Conservation (phyloP, 2,329 filamentous ascomycete genomes). For the Cytospora paraplurivora region DNA sequence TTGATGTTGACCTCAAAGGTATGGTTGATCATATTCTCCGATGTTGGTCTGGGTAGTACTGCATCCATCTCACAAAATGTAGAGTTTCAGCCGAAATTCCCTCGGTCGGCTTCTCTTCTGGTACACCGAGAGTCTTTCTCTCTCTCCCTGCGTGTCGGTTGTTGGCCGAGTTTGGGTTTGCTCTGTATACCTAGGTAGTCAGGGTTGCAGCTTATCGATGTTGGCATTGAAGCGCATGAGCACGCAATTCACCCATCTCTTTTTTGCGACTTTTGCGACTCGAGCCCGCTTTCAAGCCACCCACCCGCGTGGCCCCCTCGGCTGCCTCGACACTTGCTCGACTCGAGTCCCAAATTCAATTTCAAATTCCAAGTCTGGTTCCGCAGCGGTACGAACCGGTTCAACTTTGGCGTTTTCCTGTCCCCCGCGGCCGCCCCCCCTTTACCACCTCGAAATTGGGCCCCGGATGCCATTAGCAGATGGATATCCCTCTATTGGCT, state of each 20-base stretch:
- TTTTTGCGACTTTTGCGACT: constrained; percentile 12
- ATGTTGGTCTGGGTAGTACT: too few species aligned
- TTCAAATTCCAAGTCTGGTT: too few species aligned
- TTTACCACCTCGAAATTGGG: too few species aligned
- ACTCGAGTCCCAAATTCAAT: too few species aligned
- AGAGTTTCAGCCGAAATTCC: not conserved
- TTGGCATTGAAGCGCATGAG: constrained; percentile 23
- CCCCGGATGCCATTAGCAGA: constrained; percentile 10
- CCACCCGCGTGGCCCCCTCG: too few species aligned
- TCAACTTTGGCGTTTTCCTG: too few species aligned
- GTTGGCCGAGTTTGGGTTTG: constrained; percentile 5
- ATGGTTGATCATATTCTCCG: too few species aligned
- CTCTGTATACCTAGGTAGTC: constrained; percentile 6
- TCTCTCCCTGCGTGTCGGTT: not conserved
- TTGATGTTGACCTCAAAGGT: too few species aligned
- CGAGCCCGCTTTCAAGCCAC: constrained; percentile 1
- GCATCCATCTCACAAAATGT: not conserved
- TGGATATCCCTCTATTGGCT: constrained; percentile 16
- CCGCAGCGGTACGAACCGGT: too few species aligned
- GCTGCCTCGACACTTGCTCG: too few species aligned
- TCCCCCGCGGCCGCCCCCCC: too few species aligned
- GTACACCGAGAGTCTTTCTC: too few species aligned
- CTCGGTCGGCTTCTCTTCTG: not conserved
- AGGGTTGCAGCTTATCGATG: constrained; percentile 23
- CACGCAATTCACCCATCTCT: constrained; percentile 23